Evolutionary conservation across 2,329 filamentous ascomycete genomes (phyloP).

Genomic region (Diaporthe amygdali): DNA sequence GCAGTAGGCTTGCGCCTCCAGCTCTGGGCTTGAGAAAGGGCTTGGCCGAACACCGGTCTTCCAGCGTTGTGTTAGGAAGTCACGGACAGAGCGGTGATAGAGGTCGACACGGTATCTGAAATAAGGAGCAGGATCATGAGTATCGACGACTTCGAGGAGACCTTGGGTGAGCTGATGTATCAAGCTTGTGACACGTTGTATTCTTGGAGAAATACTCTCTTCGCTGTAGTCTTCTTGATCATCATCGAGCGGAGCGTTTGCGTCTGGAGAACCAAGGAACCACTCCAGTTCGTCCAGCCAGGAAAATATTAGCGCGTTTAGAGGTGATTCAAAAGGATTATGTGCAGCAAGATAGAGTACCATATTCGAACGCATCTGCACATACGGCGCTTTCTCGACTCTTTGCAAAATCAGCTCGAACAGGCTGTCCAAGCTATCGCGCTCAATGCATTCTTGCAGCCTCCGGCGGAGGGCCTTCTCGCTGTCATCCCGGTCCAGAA

Average conservation of each 20-base stretch:
- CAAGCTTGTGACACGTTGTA: neutral
- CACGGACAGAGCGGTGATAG: neutral
- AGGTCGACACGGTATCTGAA: neutral
- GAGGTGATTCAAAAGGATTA: neutral
- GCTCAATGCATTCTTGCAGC: neutral
- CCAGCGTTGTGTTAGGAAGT: neutral
- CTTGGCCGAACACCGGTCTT: neutral
- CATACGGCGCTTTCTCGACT: neutral
- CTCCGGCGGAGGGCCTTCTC: neutral
- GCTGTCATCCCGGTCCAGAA: neutral
- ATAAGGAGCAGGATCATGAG: neutral
- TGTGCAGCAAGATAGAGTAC: neutral
- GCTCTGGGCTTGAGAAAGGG: neutral
- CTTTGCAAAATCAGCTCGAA: neutral
- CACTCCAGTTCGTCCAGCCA: neutral
- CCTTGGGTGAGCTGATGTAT: constrained; percentile 1
- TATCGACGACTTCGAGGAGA: neutral
- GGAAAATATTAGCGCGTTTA: neutral
- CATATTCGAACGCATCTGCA: neutral
- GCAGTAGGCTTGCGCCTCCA: neutral
- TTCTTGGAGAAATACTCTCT: neutral
- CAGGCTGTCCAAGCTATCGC: neutral
- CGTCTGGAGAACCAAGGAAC: neutral
- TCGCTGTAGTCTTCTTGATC: neutral
- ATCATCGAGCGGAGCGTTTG: no score